Evolutionary conservation across 805 yeast species (phyloP), one percentile per base, ranked within the genome.

Genomic region (Pichia insulana): DNA sequence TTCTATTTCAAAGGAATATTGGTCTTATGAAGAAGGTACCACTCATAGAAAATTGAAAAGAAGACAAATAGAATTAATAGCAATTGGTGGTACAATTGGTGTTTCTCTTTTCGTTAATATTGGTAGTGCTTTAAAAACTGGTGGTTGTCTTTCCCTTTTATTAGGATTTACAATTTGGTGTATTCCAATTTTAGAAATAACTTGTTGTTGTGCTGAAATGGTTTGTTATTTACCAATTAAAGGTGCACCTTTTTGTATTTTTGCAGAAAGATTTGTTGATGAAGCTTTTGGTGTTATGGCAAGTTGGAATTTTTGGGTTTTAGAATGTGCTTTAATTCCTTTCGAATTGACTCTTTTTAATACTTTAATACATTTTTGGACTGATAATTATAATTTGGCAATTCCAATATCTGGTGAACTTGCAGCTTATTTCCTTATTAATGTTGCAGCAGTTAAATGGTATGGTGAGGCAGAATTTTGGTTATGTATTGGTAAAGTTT

Each of bases 41-140:
- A 45, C 43, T 7, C 54, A 51, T 31, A 41, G 74, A 20, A 59
- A 37, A 22, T 41, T 83, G 41, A 62, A 69, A 47, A 73, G 79
- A 40, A 67, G 95, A 47, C 94, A 85, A 61, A 78, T 83, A 17
- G 85, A 82, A 54, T 67, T 83, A 41, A 76, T 83, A 45, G 86
- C 87, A 10, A 80, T 83, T 16, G 85, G 88, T 39, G 51, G 71
- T 32, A 67, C 73, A 9, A 67, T 69, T 41, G 74, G 73, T 19
- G 64, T 69, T 3, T 68, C 71, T 1, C 51, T 69, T 15, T 69
- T 68, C 38, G 71, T 69, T 12, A 58, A 69, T 30, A 69, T 69
- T 34, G 69, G 71, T n/a, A 56, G 56, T 25, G 61, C 65, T 1
- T 54, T 69, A 26, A 56, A 54, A n/a, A 49, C 52, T 25, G 68